Conservation (phyloP, 257 asterid genomes). For the Scutellaria minor region DNA sequence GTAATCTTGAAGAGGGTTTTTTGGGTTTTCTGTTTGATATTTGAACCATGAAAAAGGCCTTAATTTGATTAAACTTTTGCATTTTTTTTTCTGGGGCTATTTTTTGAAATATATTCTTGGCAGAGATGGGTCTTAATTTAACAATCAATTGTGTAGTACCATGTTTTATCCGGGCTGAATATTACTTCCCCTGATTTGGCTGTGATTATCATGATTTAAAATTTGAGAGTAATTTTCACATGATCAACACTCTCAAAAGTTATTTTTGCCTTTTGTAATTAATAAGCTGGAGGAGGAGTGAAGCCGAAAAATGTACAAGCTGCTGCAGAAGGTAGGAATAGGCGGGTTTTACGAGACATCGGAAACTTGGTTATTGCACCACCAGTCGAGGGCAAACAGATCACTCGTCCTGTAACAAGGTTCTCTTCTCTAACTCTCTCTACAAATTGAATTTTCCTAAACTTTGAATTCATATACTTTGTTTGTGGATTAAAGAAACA, state of each 20-base stretch:
- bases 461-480: no score
- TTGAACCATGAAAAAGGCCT: no score
- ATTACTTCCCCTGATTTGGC: no score
- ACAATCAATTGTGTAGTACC: no score
- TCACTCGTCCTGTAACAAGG: slow-evolving; percentile 47
- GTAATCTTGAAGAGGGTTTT: not conserved
- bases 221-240: not conserved
- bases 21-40: not conserved
- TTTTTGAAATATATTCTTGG: no score
- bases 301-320: slow-evolving; percentile 54
- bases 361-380: slow-evolving; percentile 64
- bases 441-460: no score
- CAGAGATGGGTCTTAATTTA: no score
- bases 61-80: no score
- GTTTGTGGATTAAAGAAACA: no score
- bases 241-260: not conserved
- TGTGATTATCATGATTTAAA: not conserved
- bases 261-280: not conserved
- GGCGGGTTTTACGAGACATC: slow-evolving; percentile 73
- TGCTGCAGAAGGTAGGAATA: slow-evolving; percentile 47
- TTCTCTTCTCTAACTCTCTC: not conserved
- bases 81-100: no score
- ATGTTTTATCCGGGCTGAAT: not conserved
- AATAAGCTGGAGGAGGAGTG: slow-evolving; percentile 46
- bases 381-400: slow-evolving; percentile 40